Conservation (phyloP, 1,284 basidiomycete species). For the Cutaneotrichosporon daszewskae region DNA sequence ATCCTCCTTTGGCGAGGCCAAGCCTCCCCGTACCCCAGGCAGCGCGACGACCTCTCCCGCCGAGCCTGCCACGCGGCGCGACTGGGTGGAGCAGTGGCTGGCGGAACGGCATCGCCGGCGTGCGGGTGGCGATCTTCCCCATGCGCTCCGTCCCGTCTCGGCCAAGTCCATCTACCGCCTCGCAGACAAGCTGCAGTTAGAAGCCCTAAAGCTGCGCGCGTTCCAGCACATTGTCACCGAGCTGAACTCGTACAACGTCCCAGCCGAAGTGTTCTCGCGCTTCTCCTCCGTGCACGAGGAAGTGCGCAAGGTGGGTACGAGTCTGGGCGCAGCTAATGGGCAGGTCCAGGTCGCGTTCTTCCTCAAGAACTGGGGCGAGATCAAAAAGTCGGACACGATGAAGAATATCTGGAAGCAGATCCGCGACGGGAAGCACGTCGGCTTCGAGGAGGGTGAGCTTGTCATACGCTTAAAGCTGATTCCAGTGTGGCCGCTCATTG, state of each 20-base stretch:
- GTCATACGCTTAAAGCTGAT: conserved; percentile 1
- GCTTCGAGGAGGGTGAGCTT: conserved; percentile 55
- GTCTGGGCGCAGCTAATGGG: conserved; percentile 5
- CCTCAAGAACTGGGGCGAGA: conserved; percentile 72
- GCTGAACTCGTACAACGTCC: conserved; percentile 70
- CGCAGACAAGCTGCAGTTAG: conserved; percentile 60
- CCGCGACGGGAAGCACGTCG: conserved; percentile 68
- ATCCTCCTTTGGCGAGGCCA: conserved; percentile 49
- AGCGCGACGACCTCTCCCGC: not conserved
- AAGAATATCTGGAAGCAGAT: conserved; percentile 76
- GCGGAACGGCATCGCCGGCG: conserved; percentile 22
- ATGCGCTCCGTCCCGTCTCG: conserved; percentile 64
- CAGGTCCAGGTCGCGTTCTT: conserved; percentile 71
- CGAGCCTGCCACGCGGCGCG: conserved; percentile 19
- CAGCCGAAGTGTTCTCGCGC: conserved; percentile 76
- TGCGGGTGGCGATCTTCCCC: not conserved
- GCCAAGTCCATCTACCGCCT: conserved; percentile 82
- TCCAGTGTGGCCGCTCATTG: conserved; percentile 33
- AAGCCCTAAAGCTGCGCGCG: conserved; percentile 38
- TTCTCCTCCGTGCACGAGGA: conserved; percentile 77
- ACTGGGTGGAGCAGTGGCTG: conserved; percentile 42
- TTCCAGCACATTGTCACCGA: conserved; percentile 67
- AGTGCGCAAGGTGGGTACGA: conserved; percentile 71
- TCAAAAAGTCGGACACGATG: conserved; percentile 73
- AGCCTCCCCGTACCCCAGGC: too few species aligned